Conservation (phyloP, 192 early-diverging fungal genomes). For the Chytriomyces sp. region DNA sequence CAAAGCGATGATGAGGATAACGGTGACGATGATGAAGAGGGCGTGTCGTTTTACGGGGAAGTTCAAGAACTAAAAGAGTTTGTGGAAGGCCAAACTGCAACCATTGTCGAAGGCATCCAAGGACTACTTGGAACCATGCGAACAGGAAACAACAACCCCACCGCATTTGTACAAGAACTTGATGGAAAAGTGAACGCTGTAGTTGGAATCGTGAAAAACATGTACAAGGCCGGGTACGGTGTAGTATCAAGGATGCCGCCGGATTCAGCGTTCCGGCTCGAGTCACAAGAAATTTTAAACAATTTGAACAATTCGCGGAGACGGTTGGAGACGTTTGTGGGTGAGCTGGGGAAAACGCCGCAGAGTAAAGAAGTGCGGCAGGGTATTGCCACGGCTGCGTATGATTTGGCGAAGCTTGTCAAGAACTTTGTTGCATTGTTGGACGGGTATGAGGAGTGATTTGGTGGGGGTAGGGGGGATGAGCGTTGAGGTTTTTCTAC, state of each 20-base stretch:
- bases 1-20: not conserved
- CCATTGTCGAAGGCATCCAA: slow-evolving; percentile 33
- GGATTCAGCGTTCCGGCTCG: slow-evolving; percentile 10
- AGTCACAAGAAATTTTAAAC: slow-evolving; percentile 12
- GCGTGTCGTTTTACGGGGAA: not conserved
- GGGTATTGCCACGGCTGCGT: slow-evolving; percentile 20
- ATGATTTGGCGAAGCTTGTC: slow-evolving; percentile 28
- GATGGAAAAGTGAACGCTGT: slow-evolving; percentile 14
- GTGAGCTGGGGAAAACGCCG: slow-evolving; percentile 12
- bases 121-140: slow-evolving; percentile 12
- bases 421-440: slow-evolving; percentile 29
- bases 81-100: slow-evolving; percentile 22
- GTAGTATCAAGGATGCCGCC: slow-evolving; percentile 12
- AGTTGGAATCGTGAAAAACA: slow-evolving; percentile 11
- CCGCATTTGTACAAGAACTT: not conserved
- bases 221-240: slow-evolving; percentile 16
- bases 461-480: not conserved
- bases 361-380: slow-evolving; percentile 15
- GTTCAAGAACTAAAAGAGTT: slow-evolving; percentile 27
- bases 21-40: slow-evolving; percentile 4
- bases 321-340: slow-evolving; percentile 8
- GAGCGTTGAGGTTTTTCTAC: too few species aligned
- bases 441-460: slow-evolving; percentile 15
- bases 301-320: slow-evolving; percentile 18
- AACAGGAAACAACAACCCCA: too few species aligned